These are phyloP conservation scores for Aciculosporium take DNA, from an alignment of 2,329 filamentous ascomycete species.

Conservation along the genomic window DNA sequence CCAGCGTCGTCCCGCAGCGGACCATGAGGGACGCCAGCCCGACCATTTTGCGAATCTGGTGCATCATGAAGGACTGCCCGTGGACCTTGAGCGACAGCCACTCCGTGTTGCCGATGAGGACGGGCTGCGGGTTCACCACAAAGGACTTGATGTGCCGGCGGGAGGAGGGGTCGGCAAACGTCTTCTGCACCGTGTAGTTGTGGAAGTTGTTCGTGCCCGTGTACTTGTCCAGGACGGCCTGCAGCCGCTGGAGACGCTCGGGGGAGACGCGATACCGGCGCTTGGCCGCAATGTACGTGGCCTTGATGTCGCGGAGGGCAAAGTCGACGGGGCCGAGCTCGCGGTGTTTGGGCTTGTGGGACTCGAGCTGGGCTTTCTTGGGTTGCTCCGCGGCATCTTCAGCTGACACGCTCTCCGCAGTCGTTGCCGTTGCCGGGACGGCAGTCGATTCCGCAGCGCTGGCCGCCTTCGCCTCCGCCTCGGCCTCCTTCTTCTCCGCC, in stretches of 20 bases:
- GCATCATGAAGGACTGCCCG: slow-evolving; percentile 99
- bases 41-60: slow-evolving; percentile 99
- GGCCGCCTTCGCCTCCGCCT: slow-evolving; percentile 7
- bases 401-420: slow-evolving; percentile 10
- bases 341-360: slow-evolving; percentile 25
- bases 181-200: slow-evolving; percentile 94
- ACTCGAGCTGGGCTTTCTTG: slow-evolving; percentile 14
- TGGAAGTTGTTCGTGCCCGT: slow-evolving; percentile 83
- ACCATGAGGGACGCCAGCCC: slow-evolving; percentile 78
- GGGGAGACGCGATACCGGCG: slow-evolving; percentile 68
- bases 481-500: slow-evolving; percentile 9
- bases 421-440: slow-evolving; percentile 12
- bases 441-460: too few species aligned
- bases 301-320: slow-evolving; percentile 61
- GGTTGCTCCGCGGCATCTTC: slow-evolving; percentile 9
- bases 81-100: slow-evolving; percentile 95
- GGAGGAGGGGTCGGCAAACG: slow-evolving; percentile 63
- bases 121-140: slow-evolving; percentile 56
- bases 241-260: slow-evolving; percentile 57
- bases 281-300: slow-evolving; percentile 70
- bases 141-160: slow-evolving; percentile 92
- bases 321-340: slow-evolving; percentile 41
- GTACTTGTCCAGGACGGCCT: slow-evolving; percentile 60
- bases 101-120: slow-evolving; percentile 81
- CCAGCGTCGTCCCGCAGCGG: slow-evolving; percentile 63